A percentile compares a stretch with the other conserved stretches of the same genome.
These are phyloP conservation scores for Capsicum baccatum DNA, from an alignment of 257 asterid species.

Conservation along the genomic window DNA sequence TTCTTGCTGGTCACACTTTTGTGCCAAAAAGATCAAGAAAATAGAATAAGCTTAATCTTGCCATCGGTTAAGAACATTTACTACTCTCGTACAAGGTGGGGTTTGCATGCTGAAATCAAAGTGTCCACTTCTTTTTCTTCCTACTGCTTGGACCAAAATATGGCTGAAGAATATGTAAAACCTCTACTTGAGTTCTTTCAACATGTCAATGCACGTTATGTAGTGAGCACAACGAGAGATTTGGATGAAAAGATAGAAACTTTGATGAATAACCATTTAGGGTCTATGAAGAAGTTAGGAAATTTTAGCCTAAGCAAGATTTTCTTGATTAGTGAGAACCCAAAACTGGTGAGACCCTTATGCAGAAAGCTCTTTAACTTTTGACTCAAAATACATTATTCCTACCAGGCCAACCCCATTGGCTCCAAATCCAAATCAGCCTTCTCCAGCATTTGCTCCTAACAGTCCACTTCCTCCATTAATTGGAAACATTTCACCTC, in stretches of 20 bases:
- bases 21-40: constrained; percentile 47
- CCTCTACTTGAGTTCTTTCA: constrained; percentile 58
- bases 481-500: constrained; percentile 45
- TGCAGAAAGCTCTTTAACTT: constrained; percentile 57
- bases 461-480: constrained; percentile 73
- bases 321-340: constrained; percentile 31
- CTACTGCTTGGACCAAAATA: constrained; percentile 49
- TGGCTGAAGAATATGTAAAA: constrained; percentile 43
- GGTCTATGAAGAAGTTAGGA: constrained; percentile 51
- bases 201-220: constrained; percentile 55
- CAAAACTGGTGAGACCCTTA: constrained; percentile 40
- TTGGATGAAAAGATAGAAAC: constrained; percentile 36
- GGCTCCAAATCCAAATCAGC: constrained; percentile 41
- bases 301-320: constrained; percentile 36
- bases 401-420: constrained; percentile 61
- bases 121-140: constrained; percentile 60
- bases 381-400: constrained; percentile 40
- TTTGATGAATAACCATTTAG: constrained; percentile 42
- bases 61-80: constrained; percentile 74
- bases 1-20: constrained; percentile 61
- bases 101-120: constrained; percentile 69
- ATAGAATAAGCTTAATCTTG: constrained; percentile 42
- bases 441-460: constrained; percentile 52
- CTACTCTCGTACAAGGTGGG: constrained; percentile 91
- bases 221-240: constrained; percentile 36